Percentiles rank a stretch among this genome's conserved stretches.
phyloP scores from a whole-genome alignment of 78 protist genomes.

The Dictyostelium brefeldianum region DNA sequence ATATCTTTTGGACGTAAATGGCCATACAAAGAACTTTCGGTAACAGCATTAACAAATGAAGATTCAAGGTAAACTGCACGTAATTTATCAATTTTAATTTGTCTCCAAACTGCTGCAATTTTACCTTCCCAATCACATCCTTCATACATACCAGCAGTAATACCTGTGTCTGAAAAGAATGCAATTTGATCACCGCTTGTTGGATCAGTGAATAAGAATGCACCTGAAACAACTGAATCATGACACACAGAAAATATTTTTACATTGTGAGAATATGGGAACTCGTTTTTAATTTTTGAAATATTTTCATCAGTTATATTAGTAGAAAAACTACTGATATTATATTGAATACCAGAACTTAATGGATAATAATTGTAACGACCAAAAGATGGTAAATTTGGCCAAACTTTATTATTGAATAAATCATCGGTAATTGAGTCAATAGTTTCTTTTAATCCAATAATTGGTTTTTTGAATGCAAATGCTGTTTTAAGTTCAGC shows the following conservation, averaged over 20 bases:
- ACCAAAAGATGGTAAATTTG: not conserved
- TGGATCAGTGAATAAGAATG: constrained; percentile 28
- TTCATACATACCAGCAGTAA: too few species aligned
- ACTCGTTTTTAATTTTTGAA: not conserved
- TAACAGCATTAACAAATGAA: constrained; percentile 8
- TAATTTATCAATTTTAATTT: constrained; percentile 36
- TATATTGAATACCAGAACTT: not conserved
- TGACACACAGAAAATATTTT: constrained; percentile 29
- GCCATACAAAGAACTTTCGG: constrained; percentile 21
- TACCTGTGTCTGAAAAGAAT: constrained; percentile 66
- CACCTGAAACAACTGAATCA: constrained; percentile 24
- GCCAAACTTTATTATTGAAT: not conserved
- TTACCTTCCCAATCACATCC: constrained; percentile 48
- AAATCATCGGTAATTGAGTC: not conserved
- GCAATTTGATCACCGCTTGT: constrained; percentile 33
- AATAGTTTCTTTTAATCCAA: not conserved
- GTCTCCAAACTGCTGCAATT: constrained; percentile 31
- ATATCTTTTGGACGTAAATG: constrained; percentile 64
- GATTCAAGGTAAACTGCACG: constrained; percentile 20
- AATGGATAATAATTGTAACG: not conserved
- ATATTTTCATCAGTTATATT: not conserved
- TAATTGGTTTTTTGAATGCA: not conserved
- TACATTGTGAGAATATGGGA: constrained; percentile 10
- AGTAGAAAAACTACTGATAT: not conserved
- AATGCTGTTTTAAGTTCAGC: not conserved